A percentile compares a stretch with the other conserved stretches of the same genome.
phyloP scores from a whole-genome alignment of 2,329 filamentous ascomycete species.

The Sporothrix protearum region DNA sequence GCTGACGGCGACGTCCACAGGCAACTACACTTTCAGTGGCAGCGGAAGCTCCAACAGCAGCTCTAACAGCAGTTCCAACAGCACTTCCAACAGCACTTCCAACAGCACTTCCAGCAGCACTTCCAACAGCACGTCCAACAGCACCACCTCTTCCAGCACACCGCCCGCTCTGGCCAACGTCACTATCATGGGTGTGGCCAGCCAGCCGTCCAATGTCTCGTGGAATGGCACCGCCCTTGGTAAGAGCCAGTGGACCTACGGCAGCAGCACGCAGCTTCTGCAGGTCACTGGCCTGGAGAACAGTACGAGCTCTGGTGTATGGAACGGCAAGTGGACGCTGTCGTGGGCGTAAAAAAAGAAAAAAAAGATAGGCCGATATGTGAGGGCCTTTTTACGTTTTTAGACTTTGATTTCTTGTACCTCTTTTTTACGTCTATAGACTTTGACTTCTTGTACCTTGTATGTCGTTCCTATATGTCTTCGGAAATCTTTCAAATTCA shows the following conservation, averaged over 20 bases:
- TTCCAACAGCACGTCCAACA: constrained; percentile 37
- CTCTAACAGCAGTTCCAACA: constrained; percentile 8
- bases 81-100: no score
- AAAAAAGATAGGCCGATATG: background rate
- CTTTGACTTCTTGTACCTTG: background rate
- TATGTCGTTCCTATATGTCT: background rate
- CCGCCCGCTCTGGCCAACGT: constrained; percentile 53
- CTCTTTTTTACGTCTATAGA: background rate
- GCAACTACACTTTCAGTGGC: constrained; percentile 42
- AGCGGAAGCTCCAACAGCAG: constrained; percentile 41
- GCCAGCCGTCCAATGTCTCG: constrained; percentile 42
- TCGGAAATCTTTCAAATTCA: background rate
- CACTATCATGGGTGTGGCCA: constrained; percentile 57
- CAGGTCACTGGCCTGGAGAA: constrained; percentile 48
- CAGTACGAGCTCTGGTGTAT: constrained; percentile 54
- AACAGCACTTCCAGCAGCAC: no score
- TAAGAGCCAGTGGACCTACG: constrained; percentile 45
- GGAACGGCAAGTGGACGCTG: constrained; percentile 54
- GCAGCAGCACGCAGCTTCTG: constrained; percentile 47
- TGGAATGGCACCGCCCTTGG: constrained; percentile 50
- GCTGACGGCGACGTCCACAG: constrained; percentile 48
- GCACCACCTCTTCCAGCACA: background rate
- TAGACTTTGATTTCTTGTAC: background rate
- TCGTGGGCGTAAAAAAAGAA: constrained; percentile 43
- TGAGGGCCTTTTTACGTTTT: background rate